Evolutionary conservation across 2,329 filamentous ascomycete species (phyloP).

Genomic region (Calycina marina): DNA sequence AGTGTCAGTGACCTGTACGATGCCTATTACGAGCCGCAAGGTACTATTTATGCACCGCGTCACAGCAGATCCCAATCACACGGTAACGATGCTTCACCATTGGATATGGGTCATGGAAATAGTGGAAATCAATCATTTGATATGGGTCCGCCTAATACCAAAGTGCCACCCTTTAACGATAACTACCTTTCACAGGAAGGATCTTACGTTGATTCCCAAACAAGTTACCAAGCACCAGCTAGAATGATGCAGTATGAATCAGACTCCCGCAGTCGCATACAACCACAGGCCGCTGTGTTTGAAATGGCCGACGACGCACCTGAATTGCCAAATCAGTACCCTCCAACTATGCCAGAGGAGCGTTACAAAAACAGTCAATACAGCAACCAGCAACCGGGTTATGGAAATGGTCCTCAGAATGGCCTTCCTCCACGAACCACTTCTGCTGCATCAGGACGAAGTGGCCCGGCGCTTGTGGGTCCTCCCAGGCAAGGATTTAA

Average conservation of each 20-base stretch:
- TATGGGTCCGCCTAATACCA: no score
- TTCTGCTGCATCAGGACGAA: slow-evolving; percentile 14
- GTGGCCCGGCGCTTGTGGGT: slow-evolving; percentile 2
- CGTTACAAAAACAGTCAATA: slow-evolving; percentile 8
- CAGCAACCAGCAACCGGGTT: slow-evolving; percentile 10
- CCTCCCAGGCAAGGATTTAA: slow-evolving; percentile 7
- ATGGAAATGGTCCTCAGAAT: slow-evolving; percentile 9
- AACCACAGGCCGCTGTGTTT: slow-evolving; percentile 53
- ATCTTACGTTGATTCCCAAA: slow-evolving; percentile 1
- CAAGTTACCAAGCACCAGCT: slow-evolving; percentile 26
- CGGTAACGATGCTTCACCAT: no score
- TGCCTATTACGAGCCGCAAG: slow-evolving; percentile 32
- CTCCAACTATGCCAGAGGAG: slow-evolving; percentile 18
- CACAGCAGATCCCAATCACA: slow-evolving; percentile 11
- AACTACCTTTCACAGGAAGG: no score
- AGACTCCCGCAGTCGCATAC: slow-evolving; percentile 34
- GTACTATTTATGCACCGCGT: slow-evolving; percentile 9
- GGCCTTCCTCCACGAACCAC: slow-evolving; percentile 15
- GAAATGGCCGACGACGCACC: slow-evolving; percentile 56
- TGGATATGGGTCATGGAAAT: no score
- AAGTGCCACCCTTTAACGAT: no score
- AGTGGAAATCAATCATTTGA: no score
- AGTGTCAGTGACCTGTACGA: slow-evolving; percentile 38
- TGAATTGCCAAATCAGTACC: slow-evolving; percentile 30
- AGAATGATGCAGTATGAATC: slow-evolving; percentile 53